Base-by-base conservation (phyloP, 805 yeast species). In the Yarrowia yakushimensis region DNA sequence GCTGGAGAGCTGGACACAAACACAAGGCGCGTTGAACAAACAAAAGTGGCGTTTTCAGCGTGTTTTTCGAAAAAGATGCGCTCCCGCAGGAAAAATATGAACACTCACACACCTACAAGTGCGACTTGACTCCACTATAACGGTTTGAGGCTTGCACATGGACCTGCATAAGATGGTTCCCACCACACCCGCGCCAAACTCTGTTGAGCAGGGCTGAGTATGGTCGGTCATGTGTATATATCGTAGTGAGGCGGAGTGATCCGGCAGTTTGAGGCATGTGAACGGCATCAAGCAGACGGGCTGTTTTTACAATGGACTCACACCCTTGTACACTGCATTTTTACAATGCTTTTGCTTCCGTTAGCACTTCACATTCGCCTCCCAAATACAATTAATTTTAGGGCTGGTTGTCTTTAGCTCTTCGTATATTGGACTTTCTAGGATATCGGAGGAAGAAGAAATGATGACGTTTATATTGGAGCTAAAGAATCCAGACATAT, bases 111-210 rank as follows among this genome's bases (percentile, higher is more conserved):
- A 15, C 17, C 45, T 41, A 41, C 45, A 41, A 23, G 45, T 23
- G 23, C 27, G 30, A 30, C 45, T 30, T 17, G 17, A 15, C 28
- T n/a, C 28, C 18, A 7, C 45, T 41, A 41, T 43, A 43, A 27
- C 18, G 34, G 50, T 43, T 43, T 33, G 50, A 33, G 27, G 34
- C 50, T 43, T 27, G 23, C 28, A 43, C 50, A 43, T 43, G 50
- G 33, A 27, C 50, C 50, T 43, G 50, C 50, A 43, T 43, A 27
- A 27, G 33, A 43, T 27, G 50, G 50, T 18, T 43, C 34, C 50
- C 50, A 43, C 34, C 45, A 41, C 30, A 39, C n/a, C n/a, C n/a
- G n/a, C 13, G 43, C 43, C 48, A 25, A 42, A 42, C 48, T 42
- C 20, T 42, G 9, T 15, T n/a, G 31, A 17, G 8, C 20, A n/a